A percentile compares a stretch with the other conserved stretches of the same genome.
phyloP scores from a whole-genome alignment of 192 early-diverging fungal genomes.

The Dimargaris cristalligena region DNA sequence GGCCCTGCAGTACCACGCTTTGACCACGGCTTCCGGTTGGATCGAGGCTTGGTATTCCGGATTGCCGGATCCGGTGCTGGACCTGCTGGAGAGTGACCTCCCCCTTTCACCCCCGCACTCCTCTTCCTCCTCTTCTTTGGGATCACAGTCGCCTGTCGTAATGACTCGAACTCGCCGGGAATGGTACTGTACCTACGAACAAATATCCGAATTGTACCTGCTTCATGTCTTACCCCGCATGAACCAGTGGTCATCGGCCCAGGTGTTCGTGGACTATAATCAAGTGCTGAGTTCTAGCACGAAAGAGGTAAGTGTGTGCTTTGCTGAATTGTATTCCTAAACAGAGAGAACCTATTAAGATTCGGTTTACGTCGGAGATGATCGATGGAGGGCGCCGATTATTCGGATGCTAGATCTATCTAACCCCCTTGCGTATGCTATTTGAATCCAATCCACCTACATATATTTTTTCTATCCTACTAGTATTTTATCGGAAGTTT shows the following conservation, averaged over 20 bases:
- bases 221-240: neutral
- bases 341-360: neutral
- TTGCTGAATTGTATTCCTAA: neutral
- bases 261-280: conserved; percentile 6
- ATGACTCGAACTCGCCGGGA: neutral
- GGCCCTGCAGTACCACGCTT: conserved; percentile 1
- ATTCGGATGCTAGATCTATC: no score
- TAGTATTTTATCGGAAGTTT: no score
- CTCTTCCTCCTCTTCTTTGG: no score
- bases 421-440: no score
- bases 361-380: neutral
- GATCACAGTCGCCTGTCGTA: no score
- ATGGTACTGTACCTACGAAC: conserved; percentile 1
- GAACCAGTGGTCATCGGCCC: neutral
- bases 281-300: neutral
- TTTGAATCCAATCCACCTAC: neutral
- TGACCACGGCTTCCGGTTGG: neutral
- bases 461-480: neutral
- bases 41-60: conserved; percentile 1
- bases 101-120: neutral
- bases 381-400: neutral
- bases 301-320: neutral
- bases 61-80: conserved; percentile 4
- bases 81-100: neutral
- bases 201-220: conserved; percentile 4